Evolutionary conservation across 2,329 filamentous ascomycete species (phyloP), one percentile per base, ranked within the genome.

Genomic region (Dactylellina parvicollis): DNA sequence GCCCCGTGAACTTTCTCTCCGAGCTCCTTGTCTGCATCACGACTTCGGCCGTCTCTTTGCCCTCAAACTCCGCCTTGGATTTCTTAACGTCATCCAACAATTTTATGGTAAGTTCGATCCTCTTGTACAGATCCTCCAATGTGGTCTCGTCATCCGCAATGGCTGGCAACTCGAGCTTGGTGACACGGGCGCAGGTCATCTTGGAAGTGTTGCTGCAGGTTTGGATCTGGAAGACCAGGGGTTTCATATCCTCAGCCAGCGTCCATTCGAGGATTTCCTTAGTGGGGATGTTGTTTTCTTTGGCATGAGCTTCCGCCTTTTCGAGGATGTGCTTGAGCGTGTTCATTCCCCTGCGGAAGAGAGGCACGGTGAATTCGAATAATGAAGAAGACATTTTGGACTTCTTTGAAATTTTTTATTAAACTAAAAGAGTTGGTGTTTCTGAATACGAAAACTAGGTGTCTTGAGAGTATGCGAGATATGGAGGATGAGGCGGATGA

Each of bases 211-310:
- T 82, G 76, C 79, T 82, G 64, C 79, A 75, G 42, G 78, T 77
- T 64, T 84, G 81, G 77, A 87, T 79, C 76, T 87, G 85, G 79
- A 80, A 85, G 67, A 80, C 69, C 49, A 87, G 78, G 2, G 81
- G 77, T n/a, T 78, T 72, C 85, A 87, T 86, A 78, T 86, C 83
- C 0, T 80, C 80, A 65, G 81, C 78, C 18, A 87, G 80, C 1
- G 80, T 80, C n/a, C 80, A 79, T 5, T 81, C 78, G 47, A 83
- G 64, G 49, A 84, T 77, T 24, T 81, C 79, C 2, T 78, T 72
- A 3, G 80, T 76, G 10, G 80, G 75, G 42, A 81, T 80, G 69
- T 76, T 75, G 20, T 82, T 81, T 34, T 81, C 77, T 24, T 81
- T 77, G 62, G 80, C 80, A 72, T 82, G 80, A 2, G 78, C 73